phyloP scores from a whole-genome alignment of 345 rosid genomes.

The Clarkia xantiana region DNA sequence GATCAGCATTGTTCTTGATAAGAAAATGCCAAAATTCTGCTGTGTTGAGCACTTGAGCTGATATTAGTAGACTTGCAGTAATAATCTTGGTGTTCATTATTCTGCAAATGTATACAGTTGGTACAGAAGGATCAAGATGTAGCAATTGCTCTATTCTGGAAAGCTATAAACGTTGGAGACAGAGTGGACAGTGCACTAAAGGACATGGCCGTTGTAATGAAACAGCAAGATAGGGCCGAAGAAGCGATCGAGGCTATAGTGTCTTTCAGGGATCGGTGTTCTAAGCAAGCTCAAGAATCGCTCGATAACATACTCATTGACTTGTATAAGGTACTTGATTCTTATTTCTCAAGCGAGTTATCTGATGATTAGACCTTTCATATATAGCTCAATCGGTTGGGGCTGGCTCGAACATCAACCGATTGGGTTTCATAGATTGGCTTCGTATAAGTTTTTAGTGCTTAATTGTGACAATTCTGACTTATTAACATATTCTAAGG shows the following conservation, averaged over 20 bases:
- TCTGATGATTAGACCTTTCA: no score
- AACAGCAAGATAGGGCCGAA: slow-evolving; percentile 62
- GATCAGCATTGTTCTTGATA: not conserved
- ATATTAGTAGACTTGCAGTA: not conserved
- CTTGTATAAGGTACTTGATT: slow-evolving; percentile 57
- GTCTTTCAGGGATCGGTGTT: slow-evolving; percentile 61
- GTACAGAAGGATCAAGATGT: slow-evolving; percentile 59
- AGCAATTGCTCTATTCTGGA: slow-evolving; percentile 70
- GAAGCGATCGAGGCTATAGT: slow-evolving; percentile 77
- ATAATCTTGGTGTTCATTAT: not conserved
- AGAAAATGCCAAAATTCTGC: no score
- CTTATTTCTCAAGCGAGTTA: not conserved
- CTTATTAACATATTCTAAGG: no score
- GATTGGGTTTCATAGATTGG: no score
- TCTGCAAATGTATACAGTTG: slow-evolving; percentile 22
- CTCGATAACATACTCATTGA: slow-evolving; percentile 89
- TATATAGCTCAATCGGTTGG: no score
- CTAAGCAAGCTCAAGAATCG: slow-evolving; percentile 79
- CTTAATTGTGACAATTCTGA: no score
- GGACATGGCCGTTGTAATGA: slow-evolving; percentile 87
- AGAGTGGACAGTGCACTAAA: slow-evolving; percentile 86
- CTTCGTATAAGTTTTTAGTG: no score
- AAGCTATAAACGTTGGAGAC: slow-evolving; percentile 69
- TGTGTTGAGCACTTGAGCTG: not conserved
- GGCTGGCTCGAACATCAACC: no score